Evolutionary conservation across 2,329 filamentous ascomycete genomes (phyloP).

Genomic region (Beauveria caledonica): DNA sequence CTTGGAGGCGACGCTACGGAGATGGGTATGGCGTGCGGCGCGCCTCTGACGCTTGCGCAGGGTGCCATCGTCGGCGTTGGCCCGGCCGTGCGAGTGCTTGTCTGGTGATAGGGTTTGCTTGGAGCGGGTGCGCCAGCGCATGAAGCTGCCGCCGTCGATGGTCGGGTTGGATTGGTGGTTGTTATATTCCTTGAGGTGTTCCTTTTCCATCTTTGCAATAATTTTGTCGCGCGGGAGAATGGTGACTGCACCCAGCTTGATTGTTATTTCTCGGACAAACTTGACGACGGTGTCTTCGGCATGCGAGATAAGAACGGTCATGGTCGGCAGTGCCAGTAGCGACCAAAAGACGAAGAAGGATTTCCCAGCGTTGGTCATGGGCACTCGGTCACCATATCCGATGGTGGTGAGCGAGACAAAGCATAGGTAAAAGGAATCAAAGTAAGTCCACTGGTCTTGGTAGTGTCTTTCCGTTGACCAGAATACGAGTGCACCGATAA

Average conservation of each 20-base stretch:
- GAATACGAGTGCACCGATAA: constrained; percentile 71
- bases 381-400: constrained; percentile 75
- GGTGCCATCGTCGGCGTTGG: constrained; percentile 4
- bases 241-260: constrained; percentile 49
- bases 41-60: background rate
- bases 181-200: constrained; percentile 36
- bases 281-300: constrained; percentile 78
- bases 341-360: constrained; percentile 94
- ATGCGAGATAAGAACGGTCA: constrained; percentile 78
- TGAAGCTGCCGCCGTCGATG: background rate
- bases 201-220: constrained; percentile 23
- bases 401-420: constrained; percentile 79
- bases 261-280: constrained; percentile 44
- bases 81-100: background rate
- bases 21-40: background rate
- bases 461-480: constrained; percentile 41
- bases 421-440: constrained; percentile 75
- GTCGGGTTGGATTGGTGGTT: constrained; percentile 18
- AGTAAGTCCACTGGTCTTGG: constrained; percentile 60
- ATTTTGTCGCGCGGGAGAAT: constrained; percentile 50
- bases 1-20: background rate
- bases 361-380: constrained; percentile 67
- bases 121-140: background rate
- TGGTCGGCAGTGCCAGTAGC: constrained; percentile 74
- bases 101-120: background rate